phyloP scores from a whole-genome alignment of 2,329 filamentous ascomycete species.

The Talaromyces marneffei region DNA sequence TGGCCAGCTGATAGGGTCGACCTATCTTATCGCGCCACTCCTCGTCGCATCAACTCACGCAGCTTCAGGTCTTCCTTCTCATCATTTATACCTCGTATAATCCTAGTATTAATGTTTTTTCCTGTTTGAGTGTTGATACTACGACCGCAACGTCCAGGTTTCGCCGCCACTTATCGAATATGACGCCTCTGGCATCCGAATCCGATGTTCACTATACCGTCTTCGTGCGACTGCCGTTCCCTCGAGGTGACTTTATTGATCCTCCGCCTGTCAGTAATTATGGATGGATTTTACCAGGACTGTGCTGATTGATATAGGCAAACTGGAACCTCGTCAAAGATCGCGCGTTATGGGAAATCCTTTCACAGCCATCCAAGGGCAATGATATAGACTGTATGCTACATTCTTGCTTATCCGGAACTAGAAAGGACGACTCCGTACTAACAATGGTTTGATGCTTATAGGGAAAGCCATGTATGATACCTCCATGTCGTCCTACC shows the following conservation, averaged over 20 bases:
- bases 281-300: background rate
- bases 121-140: background rate
- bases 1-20: background rate
- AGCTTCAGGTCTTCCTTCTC: background rate
- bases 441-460: conserved; percentile 17
- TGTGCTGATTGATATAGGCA: conserved; percentile 50
- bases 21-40: background rate
- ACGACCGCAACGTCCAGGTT: no score
- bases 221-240: conserved; percentile 84
- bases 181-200: background rate
- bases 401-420: conserved; percentile 3
- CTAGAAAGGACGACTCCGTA: background rate
- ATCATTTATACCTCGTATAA: background rate
- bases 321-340: conserved; percentile 87
- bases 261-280: conserved; percentile 64
- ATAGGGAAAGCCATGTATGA: conserved; percentile 69
- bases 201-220: conserved; percentile 52
- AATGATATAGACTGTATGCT: conserved; percentile 78
- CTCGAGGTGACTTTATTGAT: conserved; percentile 80
- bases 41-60: background rate
- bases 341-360: conserved; percentile 79
- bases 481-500: background rate
- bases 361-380: conserved; percentile 73
- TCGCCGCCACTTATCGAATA: background rate
- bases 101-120: background rate